Conservation (phyloP, 2,329 filamentous ascomycete genomes). For the Pseudocercospora cruenta region DNA sequence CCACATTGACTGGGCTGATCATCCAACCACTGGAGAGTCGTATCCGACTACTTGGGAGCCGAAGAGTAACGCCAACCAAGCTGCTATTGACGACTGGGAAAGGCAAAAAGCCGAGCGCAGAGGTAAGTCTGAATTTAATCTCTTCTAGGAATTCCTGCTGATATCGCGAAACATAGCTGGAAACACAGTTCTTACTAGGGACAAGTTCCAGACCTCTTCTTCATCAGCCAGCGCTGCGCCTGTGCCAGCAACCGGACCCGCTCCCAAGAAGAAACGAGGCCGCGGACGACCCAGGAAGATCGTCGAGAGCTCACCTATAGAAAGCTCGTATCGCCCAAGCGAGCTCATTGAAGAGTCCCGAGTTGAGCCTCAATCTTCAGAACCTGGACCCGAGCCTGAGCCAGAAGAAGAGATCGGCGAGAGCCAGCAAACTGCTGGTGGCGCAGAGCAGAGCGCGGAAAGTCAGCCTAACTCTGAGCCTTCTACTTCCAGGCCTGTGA, state of each 20-base stretch:
- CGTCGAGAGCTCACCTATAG: slow-evolving; percentile 30
- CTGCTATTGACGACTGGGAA: slow-evolving; percentile 44
- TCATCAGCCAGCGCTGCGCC: neutral
- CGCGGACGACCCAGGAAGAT: neutral
- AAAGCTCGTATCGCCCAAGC: neutral
- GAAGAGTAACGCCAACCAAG: slow-evolving; percentile 41
- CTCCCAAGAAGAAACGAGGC: neutral
- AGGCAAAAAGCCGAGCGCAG: slow-evolving; percentile 28
- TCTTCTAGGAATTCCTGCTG: neutral
- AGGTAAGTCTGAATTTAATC: slow-evolving; percentile 3
- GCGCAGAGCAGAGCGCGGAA: slow-evolving; percentile 7
- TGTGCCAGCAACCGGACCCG: neutral
- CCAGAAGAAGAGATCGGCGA: slow-evolving; percentile 33
- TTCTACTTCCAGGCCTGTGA: neutral
- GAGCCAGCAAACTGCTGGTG: slow-evolving; percentile 21
- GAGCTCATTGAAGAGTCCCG: neutral
- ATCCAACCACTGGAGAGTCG: slow-evolving; percentile 52
- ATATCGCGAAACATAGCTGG: neutral
- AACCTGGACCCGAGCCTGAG: neutral
- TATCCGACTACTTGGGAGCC: slow-evolving; percentile 59
- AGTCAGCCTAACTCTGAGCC: slow-evolving; percentile 23
- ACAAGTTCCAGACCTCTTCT: neutral
- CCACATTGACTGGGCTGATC: slow-evolving; percentile 60
- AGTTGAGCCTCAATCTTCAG: neutral
- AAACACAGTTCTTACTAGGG: neutral